Base-by-base conservation (phyloP, 169 alveolate species). In the Cyclospora cayetanensis region DNA sequence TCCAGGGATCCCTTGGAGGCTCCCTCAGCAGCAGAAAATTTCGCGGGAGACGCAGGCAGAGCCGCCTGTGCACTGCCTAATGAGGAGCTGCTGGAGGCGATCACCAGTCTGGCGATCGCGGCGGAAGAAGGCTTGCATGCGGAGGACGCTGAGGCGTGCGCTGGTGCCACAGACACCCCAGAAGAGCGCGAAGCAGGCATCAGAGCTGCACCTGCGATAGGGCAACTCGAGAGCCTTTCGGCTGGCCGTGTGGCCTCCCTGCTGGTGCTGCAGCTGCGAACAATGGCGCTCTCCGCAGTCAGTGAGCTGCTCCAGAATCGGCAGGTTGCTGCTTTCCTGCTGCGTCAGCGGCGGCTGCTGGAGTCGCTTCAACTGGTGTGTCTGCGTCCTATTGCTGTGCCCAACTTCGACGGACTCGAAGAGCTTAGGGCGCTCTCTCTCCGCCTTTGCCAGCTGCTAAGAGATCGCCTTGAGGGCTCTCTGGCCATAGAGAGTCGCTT, bases 231-330 rank as follows among this genome's bases (percentile, higher is more conserved):
- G n/a, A 60, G 82, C 55, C 82, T 65, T 7, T 80, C 82, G 0
- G 79, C 83, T 37, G 46, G 42, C 31, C 79, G 68, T 25, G 88
- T 35, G 53, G 92, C 92, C 0, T 46, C 92, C 0, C 12, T 68
- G 65, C 46, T 90, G 63, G 92, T 72, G 93, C 72, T 46, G 91
- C 91, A 90, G 72, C 72, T 85, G 46, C 90, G 91, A 37, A 93
- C 92, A 2, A 70, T 86, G 74, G 86, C 93, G n/a, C 20, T 91
- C 29, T 50, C 93, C 0, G 95, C 95, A 4, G 74, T 83, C 3
- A 90, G 89, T 31, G 93, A 89, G 84, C 27, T 82, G 87, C 53
- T 93, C 42, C 92, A 84, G 79, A 66, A 86, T 31, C 76, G 70
- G 4, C 92, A 46, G 2, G 92, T 88, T 29, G 92, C 70, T n/a